These are phyloP conservation scores for Venturia oleaginea DNA, from an alignment of 2,329 filamentous ascomycete species.

Conservation along the genomic window DNA sequence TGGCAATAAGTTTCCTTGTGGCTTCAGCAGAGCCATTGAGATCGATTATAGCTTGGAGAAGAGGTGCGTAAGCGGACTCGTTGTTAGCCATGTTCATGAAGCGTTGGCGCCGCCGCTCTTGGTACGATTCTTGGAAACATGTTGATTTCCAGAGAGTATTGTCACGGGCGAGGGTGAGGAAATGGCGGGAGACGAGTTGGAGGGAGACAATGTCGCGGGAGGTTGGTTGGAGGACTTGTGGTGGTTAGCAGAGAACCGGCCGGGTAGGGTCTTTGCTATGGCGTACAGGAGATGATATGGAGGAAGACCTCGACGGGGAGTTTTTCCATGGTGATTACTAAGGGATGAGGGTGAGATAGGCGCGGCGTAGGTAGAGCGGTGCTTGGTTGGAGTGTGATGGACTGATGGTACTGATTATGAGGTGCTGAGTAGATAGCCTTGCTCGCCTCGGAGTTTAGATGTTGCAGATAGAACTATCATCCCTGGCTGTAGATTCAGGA, in stretches of 20 bases:
- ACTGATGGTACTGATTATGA: neutral
- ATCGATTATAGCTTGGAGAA: constrained; percentile 27
- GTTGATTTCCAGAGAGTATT: constrained; percentile 65
- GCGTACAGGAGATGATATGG: constrained; percentile 34
- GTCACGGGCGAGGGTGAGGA: constrained; percentile 62
- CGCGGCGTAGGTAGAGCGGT: neutral
- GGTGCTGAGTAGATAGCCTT: neutral
- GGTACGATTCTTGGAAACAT: constrained; percentile 63
- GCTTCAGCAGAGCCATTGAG: constrained; percentile 18
- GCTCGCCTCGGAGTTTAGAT: neutral
- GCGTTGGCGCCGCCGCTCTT: constrained; percentile 52
- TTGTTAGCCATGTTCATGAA: constrained; percentile 33
- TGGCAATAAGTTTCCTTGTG: constrained; percentile 23
- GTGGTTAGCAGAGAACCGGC: neutral
- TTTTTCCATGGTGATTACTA: constrained; percentile 18
- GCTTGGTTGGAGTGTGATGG: neutral
- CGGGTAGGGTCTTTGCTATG: constrained; percentile 7
- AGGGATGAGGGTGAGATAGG: neutral
- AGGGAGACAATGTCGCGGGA: constrained; percentile 52
- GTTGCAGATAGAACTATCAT: neutral
- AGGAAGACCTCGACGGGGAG: constrained; percentile 35
- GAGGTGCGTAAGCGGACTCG: constrained; percentile 34
- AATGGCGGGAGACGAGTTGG: constrained; percentile 58
- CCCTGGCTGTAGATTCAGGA: neutral
- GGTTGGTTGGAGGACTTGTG: constrained; percentile 16